phyloP scores from a whole-genome alignment of 1,139 yeast species.

The Hyphopichia burtonii region DNA sequence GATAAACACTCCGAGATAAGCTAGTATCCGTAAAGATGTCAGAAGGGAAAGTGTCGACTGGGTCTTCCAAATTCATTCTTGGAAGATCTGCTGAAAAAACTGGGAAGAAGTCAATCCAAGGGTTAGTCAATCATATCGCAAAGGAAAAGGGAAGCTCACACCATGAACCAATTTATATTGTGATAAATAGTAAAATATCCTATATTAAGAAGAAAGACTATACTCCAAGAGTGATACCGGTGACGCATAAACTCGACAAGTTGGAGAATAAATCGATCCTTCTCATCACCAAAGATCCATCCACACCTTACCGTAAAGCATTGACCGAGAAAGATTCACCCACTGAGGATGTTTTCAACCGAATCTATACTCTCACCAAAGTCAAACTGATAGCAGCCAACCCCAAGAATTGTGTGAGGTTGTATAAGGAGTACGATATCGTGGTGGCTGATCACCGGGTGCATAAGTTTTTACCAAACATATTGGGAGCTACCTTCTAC shows the following conservation, averaged over 20 bases:
- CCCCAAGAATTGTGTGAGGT: conserved; percentile 40
- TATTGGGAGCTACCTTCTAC: conserved; percentile 58
- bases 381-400: conserved; percentile 47
- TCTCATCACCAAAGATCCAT: conserved; percentile 68
- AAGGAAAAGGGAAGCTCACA: conserved; percentile 15
- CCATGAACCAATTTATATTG: conserved; percentile 43
- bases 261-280: conserved; percentile 50
- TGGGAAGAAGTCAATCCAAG: conserved; percentile 23
- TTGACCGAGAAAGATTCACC: conserved; percentile 48
- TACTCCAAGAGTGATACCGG: conserved; percentile 64
- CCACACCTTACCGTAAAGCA: conserved; percentile 49
- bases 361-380: conserved; percentile 57
- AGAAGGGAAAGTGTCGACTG: not conserved
- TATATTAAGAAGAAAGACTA: conserved; percentile 52
- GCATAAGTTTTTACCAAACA: conserved; percentile 54
- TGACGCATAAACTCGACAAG: conserved; percentile 50
- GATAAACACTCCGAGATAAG: not conserved
- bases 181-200: conserved; percentile 53
- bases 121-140: conserved; percentile 25
- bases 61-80: conserved; percentile 9
- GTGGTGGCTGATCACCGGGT: conserved; percentile 66
- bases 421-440: conserved; percentile 63
- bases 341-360: conserved; percentile 59
- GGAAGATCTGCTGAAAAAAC: conserved; percentile 24
- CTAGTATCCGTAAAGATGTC: not conserved